Base-by-base conservation (phyloP, 306 rosid genomes). In the Quercus parvula region DNA sequence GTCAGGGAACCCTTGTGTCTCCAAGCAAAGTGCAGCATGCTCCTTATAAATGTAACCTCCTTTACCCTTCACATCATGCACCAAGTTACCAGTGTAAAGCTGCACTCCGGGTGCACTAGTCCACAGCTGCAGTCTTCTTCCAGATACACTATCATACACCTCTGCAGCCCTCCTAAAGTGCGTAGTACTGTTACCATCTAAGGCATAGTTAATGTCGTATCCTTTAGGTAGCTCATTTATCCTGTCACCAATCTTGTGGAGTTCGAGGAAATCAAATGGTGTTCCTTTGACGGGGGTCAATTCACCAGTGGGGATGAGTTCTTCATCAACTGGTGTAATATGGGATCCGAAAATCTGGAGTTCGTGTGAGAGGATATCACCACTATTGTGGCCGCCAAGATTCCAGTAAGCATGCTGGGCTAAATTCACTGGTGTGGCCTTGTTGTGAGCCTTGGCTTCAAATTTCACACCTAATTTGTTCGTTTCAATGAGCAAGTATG, bases 361-460 rank as follows among this genome's bases (percentile, higher is more conserved):
- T 1, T 3, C 76, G 79, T 91, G 92, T 0, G 89, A 82, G 4
- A 92, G 88, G 75, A 91, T 83, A 79, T 88, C 85, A 4, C 96
- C 92, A 10, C 89, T 89, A 76, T 80, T 35, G 55, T 89, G 92
- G 12, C 97, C 97, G 30, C 89, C 63, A 8, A 91, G 84, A 46
- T 93, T 93, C 97, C 96, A 91, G 82, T 91, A 85, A 1, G 90
- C 20, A 12, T 91, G 96, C 19, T 93, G 96, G 3, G 97, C 96
- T 14, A 89, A 59, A 75, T 93, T 91, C 57, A 91, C 89, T 11
- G 94, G 97, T 13, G 96, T 89, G 70, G 87, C 84, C 74, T 91
- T 76, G 84, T 88, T 80, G 10, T 79, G 49, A 18, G 96, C 25
- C 56, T 76, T 74, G 3, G 97, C 94, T 41, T 20, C 71, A 92